Evolutionary conservation across 441 rosid genomes (phyloP).

Genomic region (Euphorbia celastroides): DNA sequence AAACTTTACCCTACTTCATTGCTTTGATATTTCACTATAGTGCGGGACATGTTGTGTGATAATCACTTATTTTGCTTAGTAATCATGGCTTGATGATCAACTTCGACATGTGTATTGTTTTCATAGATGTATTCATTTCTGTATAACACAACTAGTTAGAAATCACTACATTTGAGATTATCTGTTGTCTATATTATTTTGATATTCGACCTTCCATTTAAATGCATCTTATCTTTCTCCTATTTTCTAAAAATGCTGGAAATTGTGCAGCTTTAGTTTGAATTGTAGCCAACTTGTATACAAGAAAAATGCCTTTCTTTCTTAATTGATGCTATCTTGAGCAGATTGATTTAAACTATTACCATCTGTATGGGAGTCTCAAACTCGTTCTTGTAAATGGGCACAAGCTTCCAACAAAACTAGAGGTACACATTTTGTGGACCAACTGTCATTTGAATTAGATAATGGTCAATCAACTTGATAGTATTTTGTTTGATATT

Average conservation of each 20-base stretch:
- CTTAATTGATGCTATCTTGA: constrained; percentile 16
- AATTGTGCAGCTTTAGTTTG: background rate
- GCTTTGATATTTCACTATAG: background rate
- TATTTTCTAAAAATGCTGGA: background rate
- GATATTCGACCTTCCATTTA: background rate
- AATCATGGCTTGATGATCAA: background rate
- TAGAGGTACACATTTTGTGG: constrained; percentile 35
- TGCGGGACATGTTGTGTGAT: background rate
- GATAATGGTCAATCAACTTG: background rate
- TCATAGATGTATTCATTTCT: background rate
- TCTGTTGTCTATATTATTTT: background rate
- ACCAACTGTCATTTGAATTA: background rate
- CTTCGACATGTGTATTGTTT: background rate
- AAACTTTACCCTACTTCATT: background rate
- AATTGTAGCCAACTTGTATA: too few relatives aligned
- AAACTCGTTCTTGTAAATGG: constrained; percentile 47
- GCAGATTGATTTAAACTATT: constrained; percentile 59
- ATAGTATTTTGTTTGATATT: constrained; percentile 1
- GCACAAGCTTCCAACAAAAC: constrained; percentile 39
- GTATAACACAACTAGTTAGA: background rate
- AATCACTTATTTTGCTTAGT: background rate
- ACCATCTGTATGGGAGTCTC: constrained; percentile 55
- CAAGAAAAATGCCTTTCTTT: constrained; percentile 6
- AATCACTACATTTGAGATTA: background rate
- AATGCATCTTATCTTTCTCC: background rate